Percentiles rank a stretch among this genome's conserved stretches.
These are phyloP conservation scores for Arabis alpina DNA, from an alignment of 345 rosid species.

Conservation along the genomic window DNA sequence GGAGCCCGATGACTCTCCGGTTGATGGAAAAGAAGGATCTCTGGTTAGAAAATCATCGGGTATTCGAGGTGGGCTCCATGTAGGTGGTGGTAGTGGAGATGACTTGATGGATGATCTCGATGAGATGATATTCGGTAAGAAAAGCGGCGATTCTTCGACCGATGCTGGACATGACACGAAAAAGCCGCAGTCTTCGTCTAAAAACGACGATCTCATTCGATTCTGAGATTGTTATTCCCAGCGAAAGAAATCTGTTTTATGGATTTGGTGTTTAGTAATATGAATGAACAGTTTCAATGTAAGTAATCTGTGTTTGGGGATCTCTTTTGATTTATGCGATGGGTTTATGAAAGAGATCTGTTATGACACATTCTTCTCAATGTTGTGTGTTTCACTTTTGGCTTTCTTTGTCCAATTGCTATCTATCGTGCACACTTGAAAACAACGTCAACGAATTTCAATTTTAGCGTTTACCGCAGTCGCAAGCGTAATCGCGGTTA, in stretches of 20 bases:
- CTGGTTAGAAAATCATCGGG: constrained; percentile 79
- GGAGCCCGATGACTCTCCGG: constrained; percentile 81
- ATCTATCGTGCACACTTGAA: neutral
- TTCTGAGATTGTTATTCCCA: constrained; percentile 50
- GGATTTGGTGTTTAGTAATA: constrained; percentile 30
- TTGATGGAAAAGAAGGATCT: constrained; percentile 58
- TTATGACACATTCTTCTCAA: constrained; percentile 11
- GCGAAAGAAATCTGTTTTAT: constrained; percentile 6
- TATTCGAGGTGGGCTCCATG: constrained; percentile 49
- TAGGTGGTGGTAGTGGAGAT: constrained; percentile 63
- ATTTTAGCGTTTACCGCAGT: constrained; percentile 13
- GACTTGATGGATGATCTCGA: constrained; percentile 99
- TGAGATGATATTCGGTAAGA: constrained; percentile 97
- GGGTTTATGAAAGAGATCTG: constrained; percentile 25
- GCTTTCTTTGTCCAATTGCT: neutral
- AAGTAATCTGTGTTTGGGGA: constrained; percentile 41
- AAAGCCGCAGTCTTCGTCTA: constrained; percentile 66
- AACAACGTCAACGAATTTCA: neutral
- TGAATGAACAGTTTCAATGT: constrained; percentile 25
- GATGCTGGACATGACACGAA: constrained; percentile 51
- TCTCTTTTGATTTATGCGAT: constrained; percentile 27
- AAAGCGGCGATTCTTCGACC: constrained; percentile 55
- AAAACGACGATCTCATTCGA: constrained; percentile 78
- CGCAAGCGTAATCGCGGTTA: neutral
- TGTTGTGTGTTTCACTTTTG: neutral